Conservation (phyloP, 441 rosid species). For the Aleurites moluccanus region DNA sequence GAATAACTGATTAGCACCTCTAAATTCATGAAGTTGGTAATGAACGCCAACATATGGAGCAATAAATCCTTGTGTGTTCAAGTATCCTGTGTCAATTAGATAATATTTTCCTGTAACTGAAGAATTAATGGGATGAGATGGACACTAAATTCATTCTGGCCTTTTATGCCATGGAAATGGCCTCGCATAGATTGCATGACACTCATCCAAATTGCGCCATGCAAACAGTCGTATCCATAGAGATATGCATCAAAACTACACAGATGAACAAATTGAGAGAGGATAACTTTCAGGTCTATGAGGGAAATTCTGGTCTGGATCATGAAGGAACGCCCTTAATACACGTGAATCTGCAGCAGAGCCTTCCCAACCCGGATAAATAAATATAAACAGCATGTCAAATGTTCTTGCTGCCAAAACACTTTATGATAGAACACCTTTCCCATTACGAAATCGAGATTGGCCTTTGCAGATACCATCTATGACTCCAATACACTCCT, state of each 20-base stretch:
- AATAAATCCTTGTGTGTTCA: constrained; percentile 63
- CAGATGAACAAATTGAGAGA: background rate
- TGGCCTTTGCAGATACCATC: constrained; percentile 73
- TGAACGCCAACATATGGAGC: constrained; percentile 72
- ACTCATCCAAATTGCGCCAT: background rate
- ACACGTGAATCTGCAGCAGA: constrained; percentile 73
- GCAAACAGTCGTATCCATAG: background rate
- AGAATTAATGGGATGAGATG: constrained; percentile 11
- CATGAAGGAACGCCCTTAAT: constrained; percentile 66
- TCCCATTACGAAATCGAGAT: constrained; percentile 66
- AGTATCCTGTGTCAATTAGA: constrained; percentile 68
- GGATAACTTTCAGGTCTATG: constrained; percentile 59
- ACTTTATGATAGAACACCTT: constrained; percentile 66
- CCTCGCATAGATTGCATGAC: background rate
- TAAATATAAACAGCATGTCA: constrained; percentile 69
- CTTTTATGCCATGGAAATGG: background rate
- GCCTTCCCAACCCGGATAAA: constrained; percentile 93
- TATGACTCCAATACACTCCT: constrained; percentile 81
- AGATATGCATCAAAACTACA: background rate
- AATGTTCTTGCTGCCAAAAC: constrained; percentile 85
- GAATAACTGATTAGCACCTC: constrained; percentile 67
- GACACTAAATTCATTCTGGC: background rate
- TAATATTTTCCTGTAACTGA: constrained; percentile 64
- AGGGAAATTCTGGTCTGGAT: constrained; percentile 86
- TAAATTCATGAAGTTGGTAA: constrained; percentile 52